Conservation (phyloP, 768 basidiomycete species). For the Dacryopinax spathularia region DNA sequence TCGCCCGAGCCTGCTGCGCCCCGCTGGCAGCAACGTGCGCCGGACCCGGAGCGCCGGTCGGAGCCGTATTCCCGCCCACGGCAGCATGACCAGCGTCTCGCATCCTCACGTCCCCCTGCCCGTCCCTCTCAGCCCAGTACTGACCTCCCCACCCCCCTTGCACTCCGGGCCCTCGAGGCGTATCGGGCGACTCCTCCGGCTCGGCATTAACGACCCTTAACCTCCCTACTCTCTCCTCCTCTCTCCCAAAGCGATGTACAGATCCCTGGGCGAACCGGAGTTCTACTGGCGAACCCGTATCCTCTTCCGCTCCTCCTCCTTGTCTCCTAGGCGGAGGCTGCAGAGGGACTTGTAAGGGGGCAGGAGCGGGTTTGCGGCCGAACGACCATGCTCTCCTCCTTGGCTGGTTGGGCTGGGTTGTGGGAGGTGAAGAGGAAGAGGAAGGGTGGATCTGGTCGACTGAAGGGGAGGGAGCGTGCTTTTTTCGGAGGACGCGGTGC, state of each 20-base stretch:
- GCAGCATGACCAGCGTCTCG: not conserved
- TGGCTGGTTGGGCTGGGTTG: not conserved
- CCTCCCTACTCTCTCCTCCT: not conserved
- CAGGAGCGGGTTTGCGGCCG: not conserved
- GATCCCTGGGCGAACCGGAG: not conserved
- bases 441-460: too few relatives aligned
- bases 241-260: not conserved
- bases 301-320: not conserved
- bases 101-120: not conserved
- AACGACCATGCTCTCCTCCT: not conserved
- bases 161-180: too few relatives aligned
- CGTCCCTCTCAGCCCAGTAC: too few relatives aligned
- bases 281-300: not conserved
- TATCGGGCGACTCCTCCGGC: not conserved
- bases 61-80: too few relatives aligned
- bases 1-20: not conserved
- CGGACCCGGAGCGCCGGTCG: not conserved
- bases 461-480: not conserved
- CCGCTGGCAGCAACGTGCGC: not conserved
- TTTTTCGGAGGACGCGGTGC: not conserved
- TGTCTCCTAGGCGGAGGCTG: not conserved
- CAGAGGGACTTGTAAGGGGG: not conserved
- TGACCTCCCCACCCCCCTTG: too few relatives aligned
- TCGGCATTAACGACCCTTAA: not conserved
- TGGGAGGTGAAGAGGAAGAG: not conserved